Percentiles rank a stretch among this genome's conserved stretches.
phyloP scores from a whole-genome alignment of 768 basidiomycete species.

The Tulasnella sp. region DNA sequence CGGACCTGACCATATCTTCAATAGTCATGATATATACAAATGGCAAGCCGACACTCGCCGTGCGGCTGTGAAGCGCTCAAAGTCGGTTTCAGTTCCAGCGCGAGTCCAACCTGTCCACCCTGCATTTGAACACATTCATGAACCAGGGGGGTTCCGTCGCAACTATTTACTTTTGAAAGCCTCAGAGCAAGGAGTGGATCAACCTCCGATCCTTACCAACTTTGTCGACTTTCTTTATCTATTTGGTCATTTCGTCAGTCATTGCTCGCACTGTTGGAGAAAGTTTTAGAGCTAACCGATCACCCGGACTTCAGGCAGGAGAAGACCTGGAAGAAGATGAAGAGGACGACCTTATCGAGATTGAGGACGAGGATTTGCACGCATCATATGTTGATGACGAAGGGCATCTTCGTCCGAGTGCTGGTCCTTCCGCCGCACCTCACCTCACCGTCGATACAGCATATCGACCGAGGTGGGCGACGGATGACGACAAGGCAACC shows the following conservation, averaged over 20 bases:
- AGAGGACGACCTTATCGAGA: constrained; percentile 54
- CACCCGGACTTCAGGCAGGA: constrained; percentile 60
- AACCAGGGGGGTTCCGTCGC: constrained; percentile 90
- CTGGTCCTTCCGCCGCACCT: constrained; percentile 12
- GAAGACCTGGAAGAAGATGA: constrained; percentile 80
- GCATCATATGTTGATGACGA: constrained; percentile 20
- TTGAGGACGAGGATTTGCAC: constrained; percentile 48
- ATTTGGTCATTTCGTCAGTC: constrained; percentile 91
- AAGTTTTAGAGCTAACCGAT: background rate
- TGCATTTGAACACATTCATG: constrained; percentile 86
- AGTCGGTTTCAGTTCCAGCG: constrained; percentile 58
- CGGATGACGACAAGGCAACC: constrained; percentile 11
- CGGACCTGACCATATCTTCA: constrained; percentile 29
- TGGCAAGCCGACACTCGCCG: constrained; percentile 78
- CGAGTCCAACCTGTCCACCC: constrained; percentile 47
- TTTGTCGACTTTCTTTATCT: constrained; percentile 93
- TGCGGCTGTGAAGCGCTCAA: constrained; percentile 50
- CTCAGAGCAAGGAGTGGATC: constrained; percentile 58
- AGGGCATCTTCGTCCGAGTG: constrained; percentile 6
- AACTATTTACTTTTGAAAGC: constrained; percentile 77
- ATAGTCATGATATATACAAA: constrained; percentile 90
- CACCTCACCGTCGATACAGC: background rate
- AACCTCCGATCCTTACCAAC: constrained; percentile 60
- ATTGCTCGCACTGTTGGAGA: background rate
- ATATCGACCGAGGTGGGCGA: constrained; percentile 20